Percentiles rank a stretch among this genome's conserved stretches.
phyloP scores from a whole-genome alignment of 805 yeast genomes.

The Wickerhamomyces mucosus region DNA sequence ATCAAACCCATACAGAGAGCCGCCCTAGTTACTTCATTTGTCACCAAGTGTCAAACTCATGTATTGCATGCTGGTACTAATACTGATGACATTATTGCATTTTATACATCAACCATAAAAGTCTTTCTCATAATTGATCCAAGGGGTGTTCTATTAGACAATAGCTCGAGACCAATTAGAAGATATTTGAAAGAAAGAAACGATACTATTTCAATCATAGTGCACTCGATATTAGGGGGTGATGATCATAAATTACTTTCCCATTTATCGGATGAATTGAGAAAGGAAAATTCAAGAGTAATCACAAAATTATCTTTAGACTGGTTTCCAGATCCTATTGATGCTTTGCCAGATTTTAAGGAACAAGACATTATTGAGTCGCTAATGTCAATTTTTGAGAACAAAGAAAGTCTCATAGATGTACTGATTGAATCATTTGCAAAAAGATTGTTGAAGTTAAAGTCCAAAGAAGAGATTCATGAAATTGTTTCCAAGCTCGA shows the following conservation, averaged over 20 bases:
- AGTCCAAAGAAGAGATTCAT: slow-evolving; percentile 26
- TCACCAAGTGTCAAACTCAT: slow-evolving; percentile 29
- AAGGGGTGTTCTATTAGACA: slow-evolving; percentile 71
- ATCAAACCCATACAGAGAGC: slow-evolving; percentile 42
- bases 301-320: slow-evolving; percentile 22
- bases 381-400: slow-evolving; percentile 61
- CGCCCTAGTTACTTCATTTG: slow-evolving; percentile 41
- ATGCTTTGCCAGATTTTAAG: slow-evolving; percentile 79
- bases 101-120: slow-evolving; percentile 62
- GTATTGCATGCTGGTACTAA: slow-evolving; percentile 75
- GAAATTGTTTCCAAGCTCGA: slow-evolving; percentile 36
- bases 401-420: slow-evolving; percentile 52
- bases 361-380: slow-evolving; percentile 65
- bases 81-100: slow-evolving; percentile 61
- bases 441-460: slow-evolving; percentile 32
- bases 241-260: slow-evolving; percentile 25
- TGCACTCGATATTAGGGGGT: slow-evolving; percentile 50
- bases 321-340: slow-evolving; percentile 85
- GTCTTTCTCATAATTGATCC: slow-evolving; percentile 77
- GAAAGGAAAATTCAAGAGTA: slow-evolving; percentile 15
- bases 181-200: slow-evolving; percentile 59
- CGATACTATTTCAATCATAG: slow-evolving; percentile 63
- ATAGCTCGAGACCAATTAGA: slow-evolving; percentile 69
- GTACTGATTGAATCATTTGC: slow-evolving; percentile 60
- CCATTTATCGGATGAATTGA: slow-evolving; percentile 47